Base-by-base conservation (phyloP, 148 eudicot genomes). In the Spergularia marina region DNA sequence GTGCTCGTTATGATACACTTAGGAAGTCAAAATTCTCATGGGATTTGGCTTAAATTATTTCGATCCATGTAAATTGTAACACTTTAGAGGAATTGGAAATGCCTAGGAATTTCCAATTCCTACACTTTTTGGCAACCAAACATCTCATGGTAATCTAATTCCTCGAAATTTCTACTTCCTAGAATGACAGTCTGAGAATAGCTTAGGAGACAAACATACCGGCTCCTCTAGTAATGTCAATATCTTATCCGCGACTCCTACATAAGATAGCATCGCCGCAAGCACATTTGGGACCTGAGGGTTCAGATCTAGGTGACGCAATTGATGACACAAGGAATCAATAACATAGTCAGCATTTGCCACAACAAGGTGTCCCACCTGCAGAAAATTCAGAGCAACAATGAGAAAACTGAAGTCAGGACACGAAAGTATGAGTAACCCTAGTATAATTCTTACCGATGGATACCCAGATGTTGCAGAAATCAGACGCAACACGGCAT, bases 161-260 rank as follows among this genome's bases (percentile, higher is more conserved):
- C 25, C 25, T 23, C 55, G 4, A 53, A 53, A 53, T 14, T 4
- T 53, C n/a, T 12, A 62, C 25, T 23, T 17, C 17, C 60, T 23
- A 44, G 47, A 13, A 66, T 18, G 14, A 44, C 20, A 39, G 53
- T 44, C 49, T 44, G 10, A 49, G 30, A n/a, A 47, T 44, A 6
- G 64, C 39, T 21, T 21, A 8, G 12, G 36, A 21, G 8, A 17
- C 61, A 57, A 57, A 57, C 79, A 67, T 89, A 94, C 98, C 87
- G 98, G 97, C 82, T 94, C 98, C 87, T 94, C 98, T 79, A 94
- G 80, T 65, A 91, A 85, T 9, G 98, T 93, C 90, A 94, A 88
- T 87, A 94, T 88, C 68, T 87, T 87, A 76, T 94, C 81, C 39
- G 93, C 96, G 49, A 89, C 87, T 76, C 97, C 98, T 68, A 94